Percentiles rank a stretch among this genome's conserved stretches.
These are phyloP conservation scores for Aureobasidium uvarum DNA, from an alignment of 2,329 filamentous ascomycete genomes.

Conservation along the genomic window DNA sequence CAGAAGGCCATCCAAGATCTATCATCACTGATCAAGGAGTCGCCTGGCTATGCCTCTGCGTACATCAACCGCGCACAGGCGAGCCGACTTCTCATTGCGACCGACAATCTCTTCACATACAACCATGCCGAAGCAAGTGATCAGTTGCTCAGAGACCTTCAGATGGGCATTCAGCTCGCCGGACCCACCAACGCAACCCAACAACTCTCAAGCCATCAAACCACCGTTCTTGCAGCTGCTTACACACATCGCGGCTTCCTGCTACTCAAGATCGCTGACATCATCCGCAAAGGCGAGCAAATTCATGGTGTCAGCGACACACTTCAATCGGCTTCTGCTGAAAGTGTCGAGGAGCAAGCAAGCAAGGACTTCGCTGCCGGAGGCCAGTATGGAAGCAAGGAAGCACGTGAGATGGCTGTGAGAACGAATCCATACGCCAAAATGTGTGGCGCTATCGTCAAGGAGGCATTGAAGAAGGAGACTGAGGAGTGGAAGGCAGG, in stretches of 20 bases:
- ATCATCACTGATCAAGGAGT: conserved; percentile 51
- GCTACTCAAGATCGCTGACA: conserved; percentile 43
- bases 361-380: conserved; percentile 56
- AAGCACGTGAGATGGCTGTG: conserved; percentile 58
- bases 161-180: conserved; percentile 56
- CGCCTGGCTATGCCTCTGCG: conserved; percentile 68
- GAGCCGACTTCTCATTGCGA: conserved; percentile 47
- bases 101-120: conserved; percentile 25
- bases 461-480: conserved; percentile 59
- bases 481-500: conserved; percentile 38
- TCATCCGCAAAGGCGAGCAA: conserved; percentile 26
- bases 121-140: conserved; percentile 14
- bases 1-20: conserved; percentile 2
- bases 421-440: conserved; percentile 63
- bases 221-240: conserved; percentile 65
- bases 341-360: conserved; percentile 52
- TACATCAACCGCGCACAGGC: conserved; percentile 72
- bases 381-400: conserved; percentile 56
- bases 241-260: conserved; percentile 65
- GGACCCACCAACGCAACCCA: conserved; percentile 53
- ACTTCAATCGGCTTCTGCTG: conserved; percentile 32
- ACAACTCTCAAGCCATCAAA: conserved; percentile 61
- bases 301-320: conserved; percentile 19
- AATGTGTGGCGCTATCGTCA: conserved; percentile 61
- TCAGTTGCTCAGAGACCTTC: conserved; percentile 40